Evolutionary conservation across 371 early-diverging fungal species (phyloP).

Genomic region (Capniomyces stellatus): DNA sequence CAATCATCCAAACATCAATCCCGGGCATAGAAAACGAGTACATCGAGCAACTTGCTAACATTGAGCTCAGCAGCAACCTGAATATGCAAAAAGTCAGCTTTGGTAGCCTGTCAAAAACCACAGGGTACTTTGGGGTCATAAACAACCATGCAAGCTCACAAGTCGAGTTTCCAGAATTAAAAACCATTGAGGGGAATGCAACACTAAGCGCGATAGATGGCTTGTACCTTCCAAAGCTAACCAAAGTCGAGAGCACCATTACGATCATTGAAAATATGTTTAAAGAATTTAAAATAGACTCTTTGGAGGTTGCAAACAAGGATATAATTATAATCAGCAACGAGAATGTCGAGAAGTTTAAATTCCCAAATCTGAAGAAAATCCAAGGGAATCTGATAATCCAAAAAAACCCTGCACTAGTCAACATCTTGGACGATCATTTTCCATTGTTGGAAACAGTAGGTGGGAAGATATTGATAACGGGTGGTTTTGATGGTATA

Average conservation of each 20-base stretch:
- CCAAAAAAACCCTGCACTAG: not conserved
- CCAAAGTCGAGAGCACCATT: not conserved
- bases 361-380: not conserved
- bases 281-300: not conserved
- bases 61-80: not conserved
- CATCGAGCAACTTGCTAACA: not conserved
- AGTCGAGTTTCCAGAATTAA: not conserved
- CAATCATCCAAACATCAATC: not conserved
- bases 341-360: not conserved
- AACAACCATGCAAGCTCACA: not conserved
- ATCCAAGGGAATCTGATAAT: not conserved
- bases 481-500: not conserved
- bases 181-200: not conserved
- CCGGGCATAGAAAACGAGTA: not conserved
- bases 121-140: not conserved
- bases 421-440: not conserved
- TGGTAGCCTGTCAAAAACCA: not conserved
- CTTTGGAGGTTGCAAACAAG: not conserved
- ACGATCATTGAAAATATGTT: not conserved
- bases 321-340: not conserved
- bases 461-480: not conserved
- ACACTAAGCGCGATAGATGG: not conserved
- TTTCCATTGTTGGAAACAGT: not conserved
- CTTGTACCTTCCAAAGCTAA: not conserved
- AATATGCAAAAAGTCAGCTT: not conserved